Base-by-base conservation (phyloP, 2,329 filamentous ascomycete genomes). In the Venturia asperata region DNA sequence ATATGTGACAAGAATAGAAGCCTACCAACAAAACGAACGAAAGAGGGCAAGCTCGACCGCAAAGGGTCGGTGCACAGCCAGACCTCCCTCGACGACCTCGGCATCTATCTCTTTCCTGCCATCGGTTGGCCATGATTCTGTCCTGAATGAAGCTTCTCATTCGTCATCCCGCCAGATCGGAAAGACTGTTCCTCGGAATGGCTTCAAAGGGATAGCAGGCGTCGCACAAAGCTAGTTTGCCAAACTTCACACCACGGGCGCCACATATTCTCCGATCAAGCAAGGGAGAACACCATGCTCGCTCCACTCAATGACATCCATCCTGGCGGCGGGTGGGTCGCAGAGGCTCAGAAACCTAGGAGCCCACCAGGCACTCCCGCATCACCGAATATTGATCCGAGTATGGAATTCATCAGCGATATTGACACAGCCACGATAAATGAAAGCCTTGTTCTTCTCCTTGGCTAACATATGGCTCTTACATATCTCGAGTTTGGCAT, bases 241-340 rank as follows among this genome's bases (percentile, higher is more conserved):
- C 52, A n/a, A 58, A 9, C 37, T 15, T 58, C 37, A 6, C 19
- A 58, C 52, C 19, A 15, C 30, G 21, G 30, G 52, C 52, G 52
- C 52, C 52, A 58, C 52, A 58, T 34, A 58, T n/a, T 58, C 52
- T 37, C 30, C 52, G 13, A 37, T 58, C 7, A n/a, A 37, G 17
- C 27, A 39, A 58, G 17, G 30, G 52, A 37, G 30, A 37, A n/a
- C 1, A 37, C 30, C 30, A 58, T 58, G 30, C 21, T 21, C 27
- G 52, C 52, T 58, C 52, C 52, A 37, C 52, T 34, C 27, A 7
- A 37, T 21, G 52, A 58, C 30, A 58, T 37, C 17, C 27, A n/a
- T 58, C 30, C 52, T 37, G 7, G 52, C 17, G 15, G 27, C 27
- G 21, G 30, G 52, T 27, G 30, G 52, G 19, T 37, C 37, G 27